These are phyloP conservation scores for Meredithiella fracta DNA, from an alignment of 2,329 filamentous ascomycete species.

Conservation along the genomic window DNA sequence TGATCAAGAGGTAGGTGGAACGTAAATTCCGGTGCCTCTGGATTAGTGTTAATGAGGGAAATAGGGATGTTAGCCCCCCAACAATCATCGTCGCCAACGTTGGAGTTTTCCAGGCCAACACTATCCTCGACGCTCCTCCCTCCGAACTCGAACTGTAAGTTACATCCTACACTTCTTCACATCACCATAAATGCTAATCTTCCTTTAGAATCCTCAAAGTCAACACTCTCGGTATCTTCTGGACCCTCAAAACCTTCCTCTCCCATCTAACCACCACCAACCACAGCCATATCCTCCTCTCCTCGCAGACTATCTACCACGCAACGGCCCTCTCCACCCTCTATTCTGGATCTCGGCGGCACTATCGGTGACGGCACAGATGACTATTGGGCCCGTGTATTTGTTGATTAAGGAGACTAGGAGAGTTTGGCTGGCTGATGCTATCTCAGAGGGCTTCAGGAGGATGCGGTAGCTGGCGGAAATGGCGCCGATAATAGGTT, in stretches of 20 bases:
- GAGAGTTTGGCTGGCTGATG: conserved; percentile 21
- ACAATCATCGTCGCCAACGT: conserved; percentile 40
- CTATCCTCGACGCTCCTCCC: conserved; percentile 31
- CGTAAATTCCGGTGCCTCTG: not conserved
- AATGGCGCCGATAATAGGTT: conserved; percentile 27
- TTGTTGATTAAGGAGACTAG: conserved; percentile 25
- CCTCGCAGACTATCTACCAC: conserved; percentile 35
- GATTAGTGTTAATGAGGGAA: no score
- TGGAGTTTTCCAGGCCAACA: conserved; percentile 34
- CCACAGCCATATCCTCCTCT: conserved; percentile 45
- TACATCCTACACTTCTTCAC: not conserved
- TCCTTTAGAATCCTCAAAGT: conserved; percentile 34
- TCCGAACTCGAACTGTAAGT: conserved; percentile 24
- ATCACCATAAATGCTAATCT: not conserved
- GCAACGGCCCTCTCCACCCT: conserved; percentile 40
- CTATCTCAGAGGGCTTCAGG: conserved; percentile 29
- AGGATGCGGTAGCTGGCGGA: conserved; percentile 26
- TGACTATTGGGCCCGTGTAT: conserved; percentile 27
- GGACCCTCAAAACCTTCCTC: conserved; percentile 38
- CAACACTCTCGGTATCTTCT: conserved; percentile 41
- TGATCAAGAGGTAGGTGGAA: conserved; percentile 21
- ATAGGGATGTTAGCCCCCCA: conserved; percentile 21
- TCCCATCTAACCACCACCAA: conserved; percentile 35
- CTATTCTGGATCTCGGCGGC: conserved; percentile 31
- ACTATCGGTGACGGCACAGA: conserved; percentile 22